phyloP scores from a whole-genome alignment of 805 yeast species.

The Starmerella scarabaei region DNA sequence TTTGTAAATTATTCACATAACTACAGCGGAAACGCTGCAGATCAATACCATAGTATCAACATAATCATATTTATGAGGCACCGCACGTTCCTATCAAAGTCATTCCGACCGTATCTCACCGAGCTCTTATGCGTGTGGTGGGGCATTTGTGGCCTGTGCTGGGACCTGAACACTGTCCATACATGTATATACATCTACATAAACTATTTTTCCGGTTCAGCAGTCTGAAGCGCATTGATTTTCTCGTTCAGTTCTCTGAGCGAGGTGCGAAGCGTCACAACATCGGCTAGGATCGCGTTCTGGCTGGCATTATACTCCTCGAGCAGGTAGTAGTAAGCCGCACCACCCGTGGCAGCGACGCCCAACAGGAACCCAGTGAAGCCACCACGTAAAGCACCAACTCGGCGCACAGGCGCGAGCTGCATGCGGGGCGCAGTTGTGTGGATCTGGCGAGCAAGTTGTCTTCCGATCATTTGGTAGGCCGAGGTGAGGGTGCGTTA shows the following conservation, averaged over 20 bases:
- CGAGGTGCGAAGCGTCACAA: constrained; percentile 54
- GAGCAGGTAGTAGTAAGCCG: constrained; percentile 61
- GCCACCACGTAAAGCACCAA: constrained; percentile 25
- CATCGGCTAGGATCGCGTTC: constrained; percentile 61
- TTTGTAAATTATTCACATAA: no score
- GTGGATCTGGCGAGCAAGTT: constrained; percentile 2
- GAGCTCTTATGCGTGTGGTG: no score
- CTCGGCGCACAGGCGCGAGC: constrained; percentile 11
- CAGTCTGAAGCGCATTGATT: constrained; percentile 46
- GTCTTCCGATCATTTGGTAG: not conserved
- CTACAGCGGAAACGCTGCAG: no score
- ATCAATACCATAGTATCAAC: not conserved
- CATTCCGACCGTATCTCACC: no score
- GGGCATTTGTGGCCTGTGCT: no score
- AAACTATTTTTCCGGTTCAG: no score
- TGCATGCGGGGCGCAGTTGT: constrained; percentile 2
- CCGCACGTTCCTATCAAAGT: no score
- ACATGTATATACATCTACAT: no score
- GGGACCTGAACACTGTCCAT: no score
- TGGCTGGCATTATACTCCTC: constrained; percentile 68
- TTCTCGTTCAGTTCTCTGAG: constrained; percentile 56
- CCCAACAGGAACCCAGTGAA: constrained; percentile 72
- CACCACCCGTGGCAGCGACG: constrained; percentile 58
- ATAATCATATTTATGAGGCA: no score
- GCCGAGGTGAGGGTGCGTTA: no score